Evolutionary conservation across 805 yeast genomes (phyloP), one percentile per base, ranked within the genome.

Genomic region (Metschnikowia shivogae): DNA sequence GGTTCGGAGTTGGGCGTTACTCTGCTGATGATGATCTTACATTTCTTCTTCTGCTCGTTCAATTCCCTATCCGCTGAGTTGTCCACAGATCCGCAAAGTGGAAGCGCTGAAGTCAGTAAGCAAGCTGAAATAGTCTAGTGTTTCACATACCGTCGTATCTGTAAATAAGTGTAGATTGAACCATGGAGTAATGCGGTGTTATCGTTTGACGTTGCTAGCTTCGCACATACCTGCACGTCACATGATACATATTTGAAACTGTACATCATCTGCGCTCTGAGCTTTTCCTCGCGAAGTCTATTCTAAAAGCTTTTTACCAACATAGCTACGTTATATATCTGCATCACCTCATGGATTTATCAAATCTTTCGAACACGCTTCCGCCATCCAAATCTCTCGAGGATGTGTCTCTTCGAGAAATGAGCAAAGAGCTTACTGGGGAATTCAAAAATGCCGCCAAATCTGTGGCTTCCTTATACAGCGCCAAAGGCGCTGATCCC

Each of bases 41-140:
- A 80, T 64, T 89, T 89, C 62, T 85, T 81, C 75, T 90, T 92
- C 61, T 87, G 89, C 43, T 87, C 93, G 20, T 72, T 59, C 36
- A 92, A 70, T 4, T 72, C 70, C 1, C 82, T 72, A 50, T 77
- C 81, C 42, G 74, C 77, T 32, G 76, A 73, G 50, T 86, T 89
- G 61, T 92, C 98, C 10, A 88, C 90, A 1, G 96, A 86, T 6
- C 96, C 96, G 48, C 95, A 81, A 44, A 92, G 73, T 26, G 99
- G 98, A 40, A 93, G 81, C 20, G 93, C 89, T 81, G 28, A 12
- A 12, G 49, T 57, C 54, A 55, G 56, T 51, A 40, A 5, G n/a
- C 5, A 34, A 14, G 19, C 2, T 10, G 7, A 26, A 9, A 6
- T 12, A 17, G 33, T 9, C 13, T 27, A 6, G 9, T 12, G 4